Evolutionary conservation across 2,329 filamentous ascomycete genomes (phyloP).

Genomic region (Leptosphaerulina australis): DNA sequence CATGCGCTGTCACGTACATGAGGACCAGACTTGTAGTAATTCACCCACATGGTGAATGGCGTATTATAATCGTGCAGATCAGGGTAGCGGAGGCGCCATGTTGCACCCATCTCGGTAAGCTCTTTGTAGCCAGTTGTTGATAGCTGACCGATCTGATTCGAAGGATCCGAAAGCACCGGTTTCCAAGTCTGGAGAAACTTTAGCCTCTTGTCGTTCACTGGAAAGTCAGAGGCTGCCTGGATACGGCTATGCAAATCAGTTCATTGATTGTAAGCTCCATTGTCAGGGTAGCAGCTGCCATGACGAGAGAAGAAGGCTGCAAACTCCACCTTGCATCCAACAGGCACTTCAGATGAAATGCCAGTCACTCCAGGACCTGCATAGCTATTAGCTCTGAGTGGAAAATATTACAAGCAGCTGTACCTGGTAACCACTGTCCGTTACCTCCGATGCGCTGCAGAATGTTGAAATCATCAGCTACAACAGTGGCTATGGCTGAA

Average conservation of each 20-base stretch:
- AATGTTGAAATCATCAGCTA: slow-evolving; percentile 38
- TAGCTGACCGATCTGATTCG: slow-evolving; percentile 63
- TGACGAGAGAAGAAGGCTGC: slow-evolving; percentile 66
- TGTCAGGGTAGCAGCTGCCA: slow-evolving; percentile 68
- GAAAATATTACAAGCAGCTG: background rate
- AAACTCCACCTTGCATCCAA: slow-evolving; percentile 64
- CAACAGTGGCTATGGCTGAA: slow-evolving; percentile 17
- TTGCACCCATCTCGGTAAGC: slow-evolving; percentile 61
- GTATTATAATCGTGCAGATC: slow-evolving; percentile 57
- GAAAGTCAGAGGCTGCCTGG: slow-evolving; percentile 58
- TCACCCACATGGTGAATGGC: slow-evolving; percentile 67
- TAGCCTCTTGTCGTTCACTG: slow-evolving; percentile 57
- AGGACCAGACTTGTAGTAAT: slow-evolving; percentile 61
- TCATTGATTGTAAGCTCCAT: slow-evolving; percentile 66
- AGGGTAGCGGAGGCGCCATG: slow-evolving; percentile 53
- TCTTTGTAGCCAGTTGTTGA: slow-evolving; percentile 69
- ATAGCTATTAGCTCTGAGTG: background rate
- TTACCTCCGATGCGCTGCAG: slow-evolving; percentile 49
- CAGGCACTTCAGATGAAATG: slow-evolving; percentile 61
- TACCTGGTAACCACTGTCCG: slow-evolving; percentile 48
- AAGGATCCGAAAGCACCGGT: slow-evolving; percentile 61
- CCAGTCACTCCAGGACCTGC: slow-evolving; percentile 62
- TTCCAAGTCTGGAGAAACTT: slow-evolving; percentile 65
- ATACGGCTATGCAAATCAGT: slow-evolving; percentile 54
- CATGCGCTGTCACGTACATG: slow-evolving; percentile 67